Conservation (phyloP, 345 rosid species). For the Syzygium grande region DNA sequence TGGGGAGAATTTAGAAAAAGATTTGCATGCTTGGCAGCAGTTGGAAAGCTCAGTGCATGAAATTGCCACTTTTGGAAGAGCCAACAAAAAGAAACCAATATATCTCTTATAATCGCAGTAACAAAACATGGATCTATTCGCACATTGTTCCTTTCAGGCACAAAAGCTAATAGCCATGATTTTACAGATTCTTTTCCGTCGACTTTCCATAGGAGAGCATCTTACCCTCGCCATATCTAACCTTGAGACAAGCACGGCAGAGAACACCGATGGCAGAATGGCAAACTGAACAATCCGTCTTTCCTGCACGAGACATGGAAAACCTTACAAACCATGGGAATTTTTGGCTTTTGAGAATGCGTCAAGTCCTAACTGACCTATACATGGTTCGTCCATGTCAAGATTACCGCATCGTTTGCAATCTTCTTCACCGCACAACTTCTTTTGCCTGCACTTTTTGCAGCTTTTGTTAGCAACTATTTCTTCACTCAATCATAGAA, state of each 20-base stretch:
- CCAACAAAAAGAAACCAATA: background rate
- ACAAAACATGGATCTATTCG: background rate
- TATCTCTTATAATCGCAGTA: background rate
- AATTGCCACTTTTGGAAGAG: background rate
- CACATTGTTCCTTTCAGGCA: background rate
- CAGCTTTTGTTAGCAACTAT: background rate
- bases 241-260: constrained; percentile 30
- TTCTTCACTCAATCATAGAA: background rate
- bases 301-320: constrained; percentile 18
- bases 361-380: background rate
- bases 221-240: constrained; percentile 42
- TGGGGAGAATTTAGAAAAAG: background rate
- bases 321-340: background rate
- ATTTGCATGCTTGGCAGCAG: background rate
- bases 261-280: constrained; percentile 27
- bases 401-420: constrained; percentile 29
- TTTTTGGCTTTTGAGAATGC: background rate
- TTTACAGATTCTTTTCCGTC: background rate
- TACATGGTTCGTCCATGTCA: constrained; percentile 29
- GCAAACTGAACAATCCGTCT: constrained; percentile 35
- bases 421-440: constrained; percentile 28
- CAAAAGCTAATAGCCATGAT: background rate
- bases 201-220: background rate
- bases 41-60: background rate
- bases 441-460: constrained; percentile 25